Evolutionary conservation across 441 rosid species (phyloP).

Genomic region (Populus hybrid): DNA sequence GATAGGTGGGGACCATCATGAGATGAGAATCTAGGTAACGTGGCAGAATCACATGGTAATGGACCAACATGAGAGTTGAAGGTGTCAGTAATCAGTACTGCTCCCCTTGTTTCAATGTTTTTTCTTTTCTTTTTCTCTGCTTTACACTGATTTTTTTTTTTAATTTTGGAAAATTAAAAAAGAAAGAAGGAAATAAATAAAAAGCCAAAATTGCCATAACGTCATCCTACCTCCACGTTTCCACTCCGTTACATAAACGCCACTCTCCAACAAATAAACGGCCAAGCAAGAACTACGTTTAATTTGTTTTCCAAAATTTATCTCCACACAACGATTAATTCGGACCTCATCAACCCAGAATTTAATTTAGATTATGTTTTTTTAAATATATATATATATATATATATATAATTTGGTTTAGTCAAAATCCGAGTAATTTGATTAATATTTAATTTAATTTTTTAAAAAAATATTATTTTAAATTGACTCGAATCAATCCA

Average conservation of each 20-base stretch:
- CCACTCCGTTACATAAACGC: neutral
- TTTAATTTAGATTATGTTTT: too few species aligned
- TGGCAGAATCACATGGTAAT: constrained; percentile 37
- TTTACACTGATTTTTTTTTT: neutral
- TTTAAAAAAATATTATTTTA: too few species aligned
- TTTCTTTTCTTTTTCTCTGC: neutral
- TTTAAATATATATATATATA: too few species aligned
- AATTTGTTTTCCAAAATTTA: neutral
- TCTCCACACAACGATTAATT: too few species aligned
- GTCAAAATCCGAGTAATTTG: too few species aligned
- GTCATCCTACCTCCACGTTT: neutral
- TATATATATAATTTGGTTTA: too few species aligned
- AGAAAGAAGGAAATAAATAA: neutral
- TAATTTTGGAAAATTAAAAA: neutral
- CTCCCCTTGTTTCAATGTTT: neutral
- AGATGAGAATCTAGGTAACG: constrained; percentile 30
- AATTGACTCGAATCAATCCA: too few species aligned
- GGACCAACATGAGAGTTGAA: constrained; percentile 23
- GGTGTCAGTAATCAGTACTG: constrained; percentile 17
- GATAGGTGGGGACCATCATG: constrained; percentile 21
- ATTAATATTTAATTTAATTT: too few species aligned
- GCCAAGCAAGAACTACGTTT: neutral
- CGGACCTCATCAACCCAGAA: too few species aligned
- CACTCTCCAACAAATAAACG: neutral
- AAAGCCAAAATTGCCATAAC: neutral